Conservation (phyloP, 306 rosid genomes). For the Rosa rugosa region DNA sequence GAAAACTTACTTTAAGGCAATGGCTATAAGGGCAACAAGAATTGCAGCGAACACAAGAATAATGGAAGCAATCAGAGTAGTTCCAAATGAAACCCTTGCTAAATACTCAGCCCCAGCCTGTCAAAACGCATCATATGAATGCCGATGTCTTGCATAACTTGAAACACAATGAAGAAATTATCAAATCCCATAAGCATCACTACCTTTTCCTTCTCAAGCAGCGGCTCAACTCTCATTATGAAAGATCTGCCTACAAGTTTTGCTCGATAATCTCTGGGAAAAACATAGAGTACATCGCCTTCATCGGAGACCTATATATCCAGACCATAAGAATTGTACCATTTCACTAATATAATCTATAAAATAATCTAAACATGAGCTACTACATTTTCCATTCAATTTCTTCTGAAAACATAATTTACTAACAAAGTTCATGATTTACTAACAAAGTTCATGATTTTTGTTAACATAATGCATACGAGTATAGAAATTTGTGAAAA, state of each 20-base stretch:
- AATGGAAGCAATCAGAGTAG: conserved; percentile 84
- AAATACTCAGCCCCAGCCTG: conserved; percentile 77
- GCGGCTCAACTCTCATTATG: too few relatives aligned
- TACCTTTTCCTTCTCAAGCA: conserved; percentile 94
- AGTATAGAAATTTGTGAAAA: not conserved
- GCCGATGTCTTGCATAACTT: not conserved
- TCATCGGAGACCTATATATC: conserved; percentile 79
- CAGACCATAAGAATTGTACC: conserved; percentile 24
- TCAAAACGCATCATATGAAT: conserved; percentile 26
- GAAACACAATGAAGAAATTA: not conserved
- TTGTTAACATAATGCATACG: not conserved
- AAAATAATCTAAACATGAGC: not conserved
- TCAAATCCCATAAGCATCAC: conserved; percentile 12
- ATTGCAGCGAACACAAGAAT: conserved; percentile 89
- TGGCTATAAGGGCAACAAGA: conserved; percentile 73
- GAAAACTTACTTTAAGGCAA: conserved; percentile 58
- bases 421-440: not conserved
- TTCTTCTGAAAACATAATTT: not conserved
- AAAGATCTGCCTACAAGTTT: conserved; percentile 84
- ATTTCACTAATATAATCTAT: not conserved
- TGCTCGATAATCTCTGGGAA: conserved; percentile 73
- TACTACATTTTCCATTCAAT: not conserved
- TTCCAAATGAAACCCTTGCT: conserved; percentile 92
- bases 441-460: too few relatives aligned
- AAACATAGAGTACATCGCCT: conserved; percentile 88